Base-by-base conservation (phyloP, 257 asterid species). In the Avicennia marina region DNA sequence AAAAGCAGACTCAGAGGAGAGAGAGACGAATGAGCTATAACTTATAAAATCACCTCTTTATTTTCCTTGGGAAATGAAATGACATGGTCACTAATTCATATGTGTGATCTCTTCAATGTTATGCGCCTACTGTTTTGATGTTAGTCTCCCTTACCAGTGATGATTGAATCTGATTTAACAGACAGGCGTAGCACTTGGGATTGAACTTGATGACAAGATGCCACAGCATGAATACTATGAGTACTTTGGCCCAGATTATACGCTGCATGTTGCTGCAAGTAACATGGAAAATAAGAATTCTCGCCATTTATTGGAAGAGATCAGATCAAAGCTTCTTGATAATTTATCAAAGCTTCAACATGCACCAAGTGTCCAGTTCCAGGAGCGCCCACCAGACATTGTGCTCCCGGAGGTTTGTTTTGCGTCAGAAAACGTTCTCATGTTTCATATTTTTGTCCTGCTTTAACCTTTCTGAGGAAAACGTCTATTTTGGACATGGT, bases 291-390 rank as follows among this genome's bases (percentile, higher is more conserved):
- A 81, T 57, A 81, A 77, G 62, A 81, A 77, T 48, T 77, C 87
- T 60, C 83, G 84, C 18, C 73, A 16, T 70, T 63, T 81, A 55
- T 58, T 81, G 70, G 84, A 81, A 55, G 82, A 81, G 33, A 81
- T 80, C 55, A 73, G 76, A 68, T 57, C 79, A 48, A 81, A 75
- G 64, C 89, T 81, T 59, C 89, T 81, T 44, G 89, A 81, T n/a
- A 62, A 78, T 62, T 85, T 81, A 25, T 69, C 85, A 31, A 78
- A 62, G 73, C 89, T 81, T 67, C 85, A 78, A 60, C 89, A 81
- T 64, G 89, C 89, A 16, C 89, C 89, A 12, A 81, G 89, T 45
- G 89, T 81, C 64, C 89, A 72, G 69, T 78, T 81, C 74, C 85
- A 78, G 72, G 89, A 81, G 66, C 85, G 80, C 42, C 89, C 89